Percentiles rank a stretch among this genome's conserved stretches.
Conservation (phyloP, 495 filamentous ascomycete genomes). For the Penicillium coffeae region DNA sequence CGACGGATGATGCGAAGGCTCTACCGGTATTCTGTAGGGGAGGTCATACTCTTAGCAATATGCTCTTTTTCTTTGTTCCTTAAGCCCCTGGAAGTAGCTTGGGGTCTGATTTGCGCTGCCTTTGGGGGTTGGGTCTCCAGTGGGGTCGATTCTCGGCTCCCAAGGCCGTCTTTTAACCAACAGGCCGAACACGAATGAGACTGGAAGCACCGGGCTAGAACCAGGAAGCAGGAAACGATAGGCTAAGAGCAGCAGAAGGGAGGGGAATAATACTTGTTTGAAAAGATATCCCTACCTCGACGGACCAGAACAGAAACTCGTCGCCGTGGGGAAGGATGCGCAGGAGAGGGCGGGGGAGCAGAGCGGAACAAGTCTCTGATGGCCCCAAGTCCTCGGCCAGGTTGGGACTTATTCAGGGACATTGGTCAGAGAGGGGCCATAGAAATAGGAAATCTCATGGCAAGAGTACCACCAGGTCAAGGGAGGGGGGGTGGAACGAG, state of each 20-base stretch:
- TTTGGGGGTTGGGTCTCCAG: constrained; percentile 9
- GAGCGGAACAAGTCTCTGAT: constrained; percentile 38
- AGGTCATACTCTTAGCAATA: constrained; percentile 1
- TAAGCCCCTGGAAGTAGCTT: background rate
- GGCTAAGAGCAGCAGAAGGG: constrained; percentile 4
- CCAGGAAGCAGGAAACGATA: background rate
- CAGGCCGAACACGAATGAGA: background rate
- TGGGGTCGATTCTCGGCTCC: constrained; percentile 15
- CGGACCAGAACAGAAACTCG: constrained; percentile 35
- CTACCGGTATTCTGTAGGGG: constrained; percentile 11
- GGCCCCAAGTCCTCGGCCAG: constrained; percentile 35
- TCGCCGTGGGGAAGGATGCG: constrained; percentile 30
- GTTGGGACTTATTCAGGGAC: constrained; percentile 37
- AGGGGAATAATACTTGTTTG: constrained; percentile 35
- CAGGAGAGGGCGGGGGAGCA: constrained; percentile 25
- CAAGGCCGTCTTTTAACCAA: background rate
- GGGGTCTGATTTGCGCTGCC: constrained; percentile 1
- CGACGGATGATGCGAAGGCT: constrained; percentile 14
- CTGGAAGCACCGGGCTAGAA: background rate
- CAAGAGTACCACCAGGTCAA: constrained; percentile 4
- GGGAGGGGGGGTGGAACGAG: constrained; percentile 1
- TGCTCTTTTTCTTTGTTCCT: background rate
- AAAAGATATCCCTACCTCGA: constrained; percentile 39
- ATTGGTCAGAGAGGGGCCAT: constrained; percentile 36
- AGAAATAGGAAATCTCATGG: constrained; percentile 21